Conservation (phyloP, 2,329 filamentous ascomycete genomes). For the Exophiala sp. region DNA sequence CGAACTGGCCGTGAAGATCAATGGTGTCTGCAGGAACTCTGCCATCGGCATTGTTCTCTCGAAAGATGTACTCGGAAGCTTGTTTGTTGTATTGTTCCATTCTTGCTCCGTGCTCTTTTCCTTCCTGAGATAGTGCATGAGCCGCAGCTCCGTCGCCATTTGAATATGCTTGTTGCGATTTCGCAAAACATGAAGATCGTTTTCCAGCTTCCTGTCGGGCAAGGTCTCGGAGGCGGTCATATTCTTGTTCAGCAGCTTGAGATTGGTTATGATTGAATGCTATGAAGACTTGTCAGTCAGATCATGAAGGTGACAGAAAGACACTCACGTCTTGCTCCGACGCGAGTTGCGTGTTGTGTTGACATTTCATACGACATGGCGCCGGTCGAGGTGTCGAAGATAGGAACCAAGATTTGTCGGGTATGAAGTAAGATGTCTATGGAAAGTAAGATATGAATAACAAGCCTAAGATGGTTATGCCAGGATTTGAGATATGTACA, state of each 20-base stretch:
- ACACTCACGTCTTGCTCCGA: slow-evolving; percentile 25
- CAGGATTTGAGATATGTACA: too few relatives aligned
- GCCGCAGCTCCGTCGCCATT: slow-evolving; percentile 78
- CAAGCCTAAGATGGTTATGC: too few relatives aligned
- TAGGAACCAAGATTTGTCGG: not conserved
- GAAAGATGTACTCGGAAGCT: slow-evolving; percentile 90
- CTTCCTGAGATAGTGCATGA: slow-evolving; percentile 78
- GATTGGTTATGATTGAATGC: slow-evolving; percentile 72
- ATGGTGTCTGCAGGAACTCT: slow-evolving; percentile 78
- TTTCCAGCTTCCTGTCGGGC: slow-evolving; percentile 78
- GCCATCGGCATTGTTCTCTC: slow-evolving; percentile 80
- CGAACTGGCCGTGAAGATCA: slow-evolving; percentile 90
- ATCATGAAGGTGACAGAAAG: not conserved
- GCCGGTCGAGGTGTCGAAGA: not conserved
- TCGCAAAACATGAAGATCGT: slow-evolving; percentile 72
- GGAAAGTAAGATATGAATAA: too few relatives aligned
- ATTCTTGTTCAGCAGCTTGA: slow-evolving; percentile 73
- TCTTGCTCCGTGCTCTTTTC: slow-evolving; percentile 75
- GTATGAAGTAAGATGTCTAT: too few relatives aligned
- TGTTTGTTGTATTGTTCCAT: slow-evolving; percentile 90
- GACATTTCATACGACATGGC: slow-evolving; percentile 42
- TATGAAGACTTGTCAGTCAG: slow-evolving; percentile 34
- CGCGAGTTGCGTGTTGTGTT: slow-evolving; percentile 35
- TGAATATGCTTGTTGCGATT: slow-evolving; percentile 76
- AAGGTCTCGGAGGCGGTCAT: slow-evolving; percentile 81